phyloP scores from a whole-genome alignment of 2,329 filamentous ascomycete genomes.

The Mycosphaerella arachidis region DNA sequence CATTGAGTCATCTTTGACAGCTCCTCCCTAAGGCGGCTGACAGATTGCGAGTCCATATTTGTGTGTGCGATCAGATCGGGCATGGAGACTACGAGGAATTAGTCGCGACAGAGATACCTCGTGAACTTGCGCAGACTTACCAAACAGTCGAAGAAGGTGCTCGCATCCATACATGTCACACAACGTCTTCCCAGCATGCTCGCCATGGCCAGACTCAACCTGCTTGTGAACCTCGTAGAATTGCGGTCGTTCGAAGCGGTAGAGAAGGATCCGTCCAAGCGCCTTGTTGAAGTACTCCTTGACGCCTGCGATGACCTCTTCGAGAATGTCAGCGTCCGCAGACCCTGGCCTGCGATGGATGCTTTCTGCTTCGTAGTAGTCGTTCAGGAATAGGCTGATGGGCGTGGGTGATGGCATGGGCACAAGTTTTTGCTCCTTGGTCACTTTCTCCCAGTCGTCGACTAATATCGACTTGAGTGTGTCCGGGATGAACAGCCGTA shows the following conservation, averaged over 20 bases:
- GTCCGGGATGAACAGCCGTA: slow-evolving; percentile 83
- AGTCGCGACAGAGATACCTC: neutral
- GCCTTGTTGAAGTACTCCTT: slow-evolving; percentile 92
- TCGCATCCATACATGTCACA: slow-evolving; percentile 88
- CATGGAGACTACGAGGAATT: slow-evolving; percentile 62
- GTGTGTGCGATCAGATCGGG: slow-evolving; percentile 94
- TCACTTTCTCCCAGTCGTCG: slow-evolving; percentile 98
- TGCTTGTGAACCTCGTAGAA: slow-evolving; percentile 72
- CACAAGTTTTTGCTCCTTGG: slow-evolving; percentile 87
- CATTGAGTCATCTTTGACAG: slow-evolving; percentile 80
- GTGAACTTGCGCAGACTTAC: slow-evolving; percentile 49
- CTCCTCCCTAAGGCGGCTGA: slow-evolving; percentile 83
- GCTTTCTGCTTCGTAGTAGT: slow-evolving; percentile 76
- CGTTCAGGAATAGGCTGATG: slow-evolving; percentile 71
- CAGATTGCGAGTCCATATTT: slow-evolving; percentile 93
- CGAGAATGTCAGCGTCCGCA: slow-evolving; percentile 76
- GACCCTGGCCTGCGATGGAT: slow-evolving; percentile 61
- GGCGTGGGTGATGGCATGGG: slow-evolving; percentile 73
- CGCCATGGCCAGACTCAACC: slow-evolving; percentile 57
- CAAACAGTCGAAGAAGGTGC: slow-evolving; percentile 81
- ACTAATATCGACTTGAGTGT: slow-evolving; percentile 87
- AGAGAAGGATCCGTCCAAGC: slow-evolving; percentile 82
- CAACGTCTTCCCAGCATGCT: slow-evolving; percentile 65
- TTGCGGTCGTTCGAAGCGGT: slow-evolving; percentile 88
- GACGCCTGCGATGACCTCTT: slow-evolving; percentile 81